phyloP scores from a whole-genome alignment of 192 early-diverging fungal species.

The Coemansia sp. region DNA sequence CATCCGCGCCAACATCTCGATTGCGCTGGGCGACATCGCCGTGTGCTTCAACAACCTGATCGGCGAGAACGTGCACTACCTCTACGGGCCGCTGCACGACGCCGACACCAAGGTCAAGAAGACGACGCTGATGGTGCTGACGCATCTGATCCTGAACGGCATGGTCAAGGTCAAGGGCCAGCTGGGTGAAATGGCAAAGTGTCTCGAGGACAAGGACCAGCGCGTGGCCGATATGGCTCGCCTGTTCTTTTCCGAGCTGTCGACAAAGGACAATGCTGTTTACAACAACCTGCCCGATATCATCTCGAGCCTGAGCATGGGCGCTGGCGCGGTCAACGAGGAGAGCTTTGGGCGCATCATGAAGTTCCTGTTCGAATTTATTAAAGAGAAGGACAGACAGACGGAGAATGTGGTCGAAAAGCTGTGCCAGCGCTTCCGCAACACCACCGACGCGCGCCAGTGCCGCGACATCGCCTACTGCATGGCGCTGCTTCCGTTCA shows the following conservation, averaged over 20 bases:
- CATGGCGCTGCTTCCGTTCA: slow-evolving; percentile 84
- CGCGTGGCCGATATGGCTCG: slow-evolving; percentile 90
- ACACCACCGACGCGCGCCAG: slow-evolving; percentile 63
- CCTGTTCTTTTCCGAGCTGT: slow-evolving; percentile 94
- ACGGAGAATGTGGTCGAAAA: slow-evolving; percentile 95
- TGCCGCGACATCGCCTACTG: slow-evolving; percentile 96
- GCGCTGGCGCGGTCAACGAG: slow-evolving; percentile 71
- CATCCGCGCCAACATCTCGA: slow-evolving; percentile 92
- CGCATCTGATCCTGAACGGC: slow-evolving; percentile 96
- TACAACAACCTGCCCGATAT: slow-evolving; percentile 99
- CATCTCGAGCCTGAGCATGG: slow-evolving; percentile 84
- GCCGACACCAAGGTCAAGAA: slow-evolving; percentile 81
- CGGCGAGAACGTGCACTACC: slow-evolving; percentile 92
- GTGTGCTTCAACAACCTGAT: slow-evolving; percentile 97
- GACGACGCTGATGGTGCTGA: slow-evolving; percentile 98
- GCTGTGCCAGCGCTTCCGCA: slow-evolving; percentile 91
- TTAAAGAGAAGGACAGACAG: slow-evolving; percentile 89
- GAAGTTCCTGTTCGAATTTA: slow-evolving; percentile 94
- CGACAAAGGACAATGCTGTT: slow-evolving; percentile 95
- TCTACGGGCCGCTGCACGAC: slow-evolving; percentile 91
- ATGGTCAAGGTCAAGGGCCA: slow-evolving; percentile 99
- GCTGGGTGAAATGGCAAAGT: slow-evolving; percentile 97
- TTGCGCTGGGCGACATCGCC: slow-evolving; percentile 97
- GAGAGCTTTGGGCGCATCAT: slow-evolving; percentile 85
- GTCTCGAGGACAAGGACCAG: slow-evolving; percentile 82